Evolutionary conservation across 345 rosid species (phyloP), one percentile per base, ranked within the genome.

Genomic region (Brassica cretica): DNA sequence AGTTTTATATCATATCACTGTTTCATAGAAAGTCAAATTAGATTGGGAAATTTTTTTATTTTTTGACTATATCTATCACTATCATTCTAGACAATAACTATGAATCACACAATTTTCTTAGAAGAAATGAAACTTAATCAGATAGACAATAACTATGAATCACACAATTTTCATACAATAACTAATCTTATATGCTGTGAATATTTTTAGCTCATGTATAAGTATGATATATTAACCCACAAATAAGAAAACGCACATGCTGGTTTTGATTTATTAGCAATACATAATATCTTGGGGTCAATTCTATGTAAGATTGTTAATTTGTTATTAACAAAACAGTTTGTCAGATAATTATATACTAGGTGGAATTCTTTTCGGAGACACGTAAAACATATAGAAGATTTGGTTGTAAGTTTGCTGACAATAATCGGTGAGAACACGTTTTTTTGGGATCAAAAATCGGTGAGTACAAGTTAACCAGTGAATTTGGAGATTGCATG

Each of bases 81-180:
- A 72, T 72, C 67, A 41, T 71, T 49, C 41, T 72, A 61, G 76
- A 61, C 27, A n/a, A 41, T 30, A 35, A 27, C 46, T 72, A 25
- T 61, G 15, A 15, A 72, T 15, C 30, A 60, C 66, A 8, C 4
- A 24, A n/a, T 24, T 62, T 72, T 39, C 39, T 60, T 2, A 5
- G 58, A 39, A 10, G 37, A 71, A 35, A 35, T 14, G 24, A 5
- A 11, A 14, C 16, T 30, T 16, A 3, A 18, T 12, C n/a, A 18
- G 63, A 53, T 11, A 1, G 1, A 5, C 5, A 35, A 15, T 19
- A 19, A 18, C 33, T 58, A 12, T 8, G 33, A 19, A 25, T 25
- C 29, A 25, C 29, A 25, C 27, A 25, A 25, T 25, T 25, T 25
- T 19, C 21, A 19, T 19, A 19, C 21, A 19, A 19, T 71, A 30